Evolutionary conservation across 2,329 filamentous ascomycete genomes (phyloP), one percentile per base, ranked within the genome.

Genomic region (Scortechinia acanthostroma): DNA sequence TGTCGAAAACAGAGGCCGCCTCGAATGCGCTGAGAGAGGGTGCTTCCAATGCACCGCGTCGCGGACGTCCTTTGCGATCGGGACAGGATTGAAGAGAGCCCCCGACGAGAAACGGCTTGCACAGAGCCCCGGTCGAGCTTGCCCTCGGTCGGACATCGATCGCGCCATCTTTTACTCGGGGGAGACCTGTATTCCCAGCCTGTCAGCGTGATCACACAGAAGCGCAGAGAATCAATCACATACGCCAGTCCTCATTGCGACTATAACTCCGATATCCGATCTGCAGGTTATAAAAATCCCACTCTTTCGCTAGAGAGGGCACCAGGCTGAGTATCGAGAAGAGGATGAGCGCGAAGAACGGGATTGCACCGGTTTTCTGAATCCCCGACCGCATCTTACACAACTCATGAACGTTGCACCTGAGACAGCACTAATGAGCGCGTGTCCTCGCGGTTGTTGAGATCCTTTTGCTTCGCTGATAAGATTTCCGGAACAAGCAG

Each of bases 341-440:
- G 33, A 60, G 46, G 45, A 61, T 30, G 45, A 62, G 48, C 43
- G 52, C 55, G 22, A 63, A 51, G 44, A 62, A 56, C 48, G 59
- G 57, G 45, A 62, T 53, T 37, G 58, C 55, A 49, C 57, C 57
- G 47, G 58, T 53, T 54, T 58, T 61, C 44, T 53, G 52, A 45
- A 62, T 46, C 44, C 58, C 58, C 47, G 58, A 56, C 50, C 58
- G 55, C 60, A 62, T 62, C 43, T 50, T 61, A 52, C 35, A 19
- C 35, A n/a, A 30, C 25, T n/a, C n/a, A n/a, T n/a, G n/a, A n/a
- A n/a, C n/a, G n/a, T n/a, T n/a, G n/a, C n/a, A n/a, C n/a, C n/a
- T n/a, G n/a, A n/a, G n/a, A n/a, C n/a, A n/a, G n/a, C n/a, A n/a
- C n/a, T n/a, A n/a, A n/a, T n/a, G n/a, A n/a, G n/a, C n/a, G n/a